phyloP scores from a whole-genome alignment of 768 basidiomycete species.

The Boletus huronensis region DNA sequence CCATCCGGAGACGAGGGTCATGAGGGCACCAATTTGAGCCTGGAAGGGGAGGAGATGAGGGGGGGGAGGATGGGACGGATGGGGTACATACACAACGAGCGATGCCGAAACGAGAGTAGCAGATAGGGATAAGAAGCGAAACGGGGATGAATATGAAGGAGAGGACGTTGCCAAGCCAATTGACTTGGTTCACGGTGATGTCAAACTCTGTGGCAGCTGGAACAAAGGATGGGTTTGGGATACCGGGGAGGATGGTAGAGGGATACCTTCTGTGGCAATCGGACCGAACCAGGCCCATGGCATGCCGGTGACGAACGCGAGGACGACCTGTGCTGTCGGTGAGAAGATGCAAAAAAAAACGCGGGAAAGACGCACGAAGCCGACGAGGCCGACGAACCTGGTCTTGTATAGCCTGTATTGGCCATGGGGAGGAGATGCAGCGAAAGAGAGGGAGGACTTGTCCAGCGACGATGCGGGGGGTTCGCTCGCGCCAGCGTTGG shows the following conservation, averaged over 20 bases:
- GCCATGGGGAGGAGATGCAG: background rate
- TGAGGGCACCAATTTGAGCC: conserved; percentile 57
- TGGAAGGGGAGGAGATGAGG: conserved; percentile 25
- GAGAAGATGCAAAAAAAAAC: background rate
- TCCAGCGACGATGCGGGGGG: background rate
- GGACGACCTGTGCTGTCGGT: conserved; percentile 43
- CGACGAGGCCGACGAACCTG: conserved; percentile 62
- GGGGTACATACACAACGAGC: conserved; percentile 53
- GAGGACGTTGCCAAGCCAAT: conserved; percentile 77
- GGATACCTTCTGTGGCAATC: conserved; percentile 63
- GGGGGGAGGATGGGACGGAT: background rate
- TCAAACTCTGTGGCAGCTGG: conserved; percentile 61
- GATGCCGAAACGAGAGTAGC: conserved; percentile 59
- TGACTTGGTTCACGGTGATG: conserved; percentile 68
- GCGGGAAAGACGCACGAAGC: conserved; percentile 41
- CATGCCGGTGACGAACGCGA: conserved; percentile 65
- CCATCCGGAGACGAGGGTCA: conserved; percentile 67
- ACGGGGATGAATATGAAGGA: conserved; percentile 59
- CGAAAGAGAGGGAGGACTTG: background rate
- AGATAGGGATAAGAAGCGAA: conserved; percentile 54
- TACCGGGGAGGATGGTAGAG: too few relatives aligned
- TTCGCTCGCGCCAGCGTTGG: background rate
- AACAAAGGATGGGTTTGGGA: background rate
- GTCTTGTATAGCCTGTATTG: conserved; percentile 64
- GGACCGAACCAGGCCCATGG: conserved; percentile 83